Evolutionary conservation across 345 rosid genomes (phyloP), one percentile per base, ranked within the genome.

Genomic region (Gossypium longicalyx): DNA sequence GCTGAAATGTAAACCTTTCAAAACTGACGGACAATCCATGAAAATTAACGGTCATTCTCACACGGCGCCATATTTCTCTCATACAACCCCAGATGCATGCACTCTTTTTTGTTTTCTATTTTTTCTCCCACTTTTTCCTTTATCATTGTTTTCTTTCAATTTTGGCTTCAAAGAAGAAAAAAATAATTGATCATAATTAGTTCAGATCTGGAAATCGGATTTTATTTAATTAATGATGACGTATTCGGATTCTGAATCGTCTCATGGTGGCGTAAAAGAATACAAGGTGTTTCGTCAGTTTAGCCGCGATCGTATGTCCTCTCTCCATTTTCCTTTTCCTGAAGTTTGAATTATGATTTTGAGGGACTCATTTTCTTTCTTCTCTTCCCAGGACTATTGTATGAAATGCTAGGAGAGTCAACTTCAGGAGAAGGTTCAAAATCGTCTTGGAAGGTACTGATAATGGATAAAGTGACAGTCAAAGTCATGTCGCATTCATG

Each of bases 341-440:
- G 5, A 34, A 34, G 41, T 47, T 29, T 27, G 12, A 45, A 2
- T 74, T 63, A 22, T 2, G 51, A 7, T 16, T 20, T 57, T 54
- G 47, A 16, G 19, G 19, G 12, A n/a, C 51, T 29, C 25, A 19
- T 3, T 16, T 65, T 4, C 20, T n/a, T 25, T 44, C 8, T 22
- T 70, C 57, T 61, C 11, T 23, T 67, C 51, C 52, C 83, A 92
- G 97, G 98, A 52, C 76, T 94, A 77, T 79, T 94, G 76, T 41
- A 85, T 63, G 97, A 94, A 65, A 92, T 94, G 98, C 91, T 94
- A 66, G 97, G 93, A 79, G 82, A 94, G 16, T 82, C 97, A 16
- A 90, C 80, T 70, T 65, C 87, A 0, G 41, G 41, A 34, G 93
- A 83, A 19, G 94, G 87, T 74, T 81, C 92, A 4, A 94, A 82